Evolutionary conservation across 257 asterid genomes (phyloP), one percentile per base, ranked within the genome.

Genomic region (Plantago ovata): DNA sequence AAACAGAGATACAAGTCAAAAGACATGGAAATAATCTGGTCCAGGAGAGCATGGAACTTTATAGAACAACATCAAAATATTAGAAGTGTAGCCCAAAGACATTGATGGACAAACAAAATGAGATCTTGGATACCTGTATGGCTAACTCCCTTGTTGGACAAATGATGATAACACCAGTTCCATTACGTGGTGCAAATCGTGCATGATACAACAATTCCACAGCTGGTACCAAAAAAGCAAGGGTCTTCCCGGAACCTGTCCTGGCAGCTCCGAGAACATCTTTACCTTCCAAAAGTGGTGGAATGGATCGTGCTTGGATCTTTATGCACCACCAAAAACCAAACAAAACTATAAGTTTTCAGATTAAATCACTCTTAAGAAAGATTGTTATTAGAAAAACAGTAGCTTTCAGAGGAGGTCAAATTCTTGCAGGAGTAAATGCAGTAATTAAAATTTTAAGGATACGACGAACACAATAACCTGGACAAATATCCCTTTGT

Each of bases 121-220:
- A 21, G 12, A 50, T 6, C 11, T 16, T 1, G 18, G 7, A 36
- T 77, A 89, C 97, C 94, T 93, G 97, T 42, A 86, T 79, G 57
- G 96, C 99, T 77, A 93, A 77, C 78, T 93, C 99, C 77, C 99
- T 84, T 13, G 95, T 92, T 36, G 98, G 98, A 76, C 98, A 92
- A 65, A 92, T 88, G 74, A 92, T 71, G 48, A 92, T 62, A 49
- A 84, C 92, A 38, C 99, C 97, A 65, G 97, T 81, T 48, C 99
- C 99, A 69, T 93, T 86, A 41, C 97, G 84, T 61, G 91, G 84
- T 0, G 84, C 51, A 65, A 89, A 86, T 13, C 63, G 69, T 57
- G 61, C 46, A 41, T 81, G 73, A 76, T 68, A 58, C 61, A 93
- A 64, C 71, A 93, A 79, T 68, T 93, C 99, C 38, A 93, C 81